Conservation (phyloP, 1,284 basidiomycete genomes). For the Phylloboletellus chloephorus region DNA sequence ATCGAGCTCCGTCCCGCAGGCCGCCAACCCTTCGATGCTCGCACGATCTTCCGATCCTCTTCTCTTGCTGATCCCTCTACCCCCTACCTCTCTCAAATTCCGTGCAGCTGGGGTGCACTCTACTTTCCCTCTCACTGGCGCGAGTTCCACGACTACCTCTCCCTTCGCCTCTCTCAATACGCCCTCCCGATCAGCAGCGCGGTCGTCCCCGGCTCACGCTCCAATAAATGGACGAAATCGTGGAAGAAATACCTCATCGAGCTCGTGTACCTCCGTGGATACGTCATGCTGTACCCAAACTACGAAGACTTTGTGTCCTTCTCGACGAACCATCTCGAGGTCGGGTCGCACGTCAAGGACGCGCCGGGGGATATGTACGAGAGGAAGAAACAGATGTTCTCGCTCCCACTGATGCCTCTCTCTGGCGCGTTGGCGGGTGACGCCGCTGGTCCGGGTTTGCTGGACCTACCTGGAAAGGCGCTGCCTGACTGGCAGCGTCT, state of each 20-base stretch:
- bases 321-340: conserved; percentile 81
- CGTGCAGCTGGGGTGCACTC: conserved; percentile 86
- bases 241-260: conserved; percentile 90
- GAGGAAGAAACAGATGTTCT: conserved; percentile 60
- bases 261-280: conserved; percentile 70
- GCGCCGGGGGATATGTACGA: conserved; percentile 43
- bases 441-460: conserved; percentile 33
- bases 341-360: conserved; percentile 69
- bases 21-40: conserved; percentile 62
- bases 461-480: conserved; percentile 50
- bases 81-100: conserved; percentile 78
- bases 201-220: conserved; percentile 69
- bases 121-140: conserved; percentile 85
- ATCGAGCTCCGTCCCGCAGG: conserved; percentile 68
- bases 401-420: conserved; percentile 61
- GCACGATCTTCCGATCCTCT: conserved; percentile 44
- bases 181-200: conserved; percentile 38
- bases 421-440: conserved; percentile 19
- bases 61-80: conserved; percentile 43
- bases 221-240: conserved; percentile 72
- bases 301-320: conserved; percentile 63
- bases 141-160: conserved; percentile 74
- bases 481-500: conserved; percentile 53
- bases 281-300: conserved; percentile 84
- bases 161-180: conserved; percentile 53